These are phyloP conservation scores for Salix purpurea DNA, from an alignment of 345 rosid species.

Conservation along the genomic window DNA sequence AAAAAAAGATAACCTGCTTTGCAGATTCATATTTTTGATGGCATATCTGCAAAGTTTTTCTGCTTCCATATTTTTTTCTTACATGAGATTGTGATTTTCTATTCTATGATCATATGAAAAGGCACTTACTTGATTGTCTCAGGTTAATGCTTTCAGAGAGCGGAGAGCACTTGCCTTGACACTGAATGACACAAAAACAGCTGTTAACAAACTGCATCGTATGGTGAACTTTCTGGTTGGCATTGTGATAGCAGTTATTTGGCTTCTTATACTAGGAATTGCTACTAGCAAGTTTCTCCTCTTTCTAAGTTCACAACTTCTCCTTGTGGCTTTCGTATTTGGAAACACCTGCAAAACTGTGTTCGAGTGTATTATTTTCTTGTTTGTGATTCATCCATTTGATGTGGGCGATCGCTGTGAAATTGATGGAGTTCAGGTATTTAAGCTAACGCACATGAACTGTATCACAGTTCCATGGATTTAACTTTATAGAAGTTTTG, in stretches of 20 bases:
- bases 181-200: constrained; percentile 29
- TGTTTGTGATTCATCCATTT: constrained; percentile 29
- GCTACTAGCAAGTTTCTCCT: constrained; percentile 28
- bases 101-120: background rate
- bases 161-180: constrained; percentile 30
- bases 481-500: background rate
- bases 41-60: background rate
- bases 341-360: constrained; percentile 29
- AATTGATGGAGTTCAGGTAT: constrained; percentile 31
- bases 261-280: constrained; percentile 34
- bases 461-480: background rate
- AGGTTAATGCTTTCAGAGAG: constrained; percentile 34
- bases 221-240: constrained; percentile 24
- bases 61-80: background rate
- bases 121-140: constrained; percentile 3
- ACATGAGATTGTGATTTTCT: background rate
- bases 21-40: background rate
- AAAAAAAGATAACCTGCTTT: background rate
- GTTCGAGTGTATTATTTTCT: constrained; percentile 27
- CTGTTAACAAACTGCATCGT: constrained; percentile 27
- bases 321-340: constrained; percentile 26
- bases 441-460: background rate
- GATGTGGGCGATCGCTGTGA: constrained; percentile 33
- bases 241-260: constrained; percentile 17
- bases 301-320: constrained; percentile 26